A percentile compares a stretch with the other conserved stretches of the same genome.
phyloP scores from a whole-genome alignment of 2,329 filamentous ascomycete genomes.

The Penicillium sp. region DNA sequence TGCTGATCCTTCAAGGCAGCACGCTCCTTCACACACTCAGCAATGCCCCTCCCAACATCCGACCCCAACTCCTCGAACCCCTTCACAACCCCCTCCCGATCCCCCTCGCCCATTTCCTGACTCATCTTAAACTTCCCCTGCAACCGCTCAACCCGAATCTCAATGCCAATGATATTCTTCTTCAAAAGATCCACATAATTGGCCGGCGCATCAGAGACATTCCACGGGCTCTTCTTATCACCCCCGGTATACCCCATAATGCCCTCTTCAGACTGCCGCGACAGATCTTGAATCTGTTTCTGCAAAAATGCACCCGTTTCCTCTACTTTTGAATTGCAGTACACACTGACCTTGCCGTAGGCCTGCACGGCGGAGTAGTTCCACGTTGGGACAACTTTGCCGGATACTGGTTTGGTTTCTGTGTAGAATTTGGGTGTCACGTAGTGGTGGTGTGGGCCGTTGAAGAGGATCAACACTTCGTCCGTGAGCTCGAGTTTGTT shows the following conservation, averaged over 20 bases:
- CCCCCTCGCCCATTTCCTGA: slow-evolving; percentile 57
- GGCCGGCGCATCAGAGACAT: slow-evolving; percentile 59
- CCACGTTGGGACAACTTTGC: too few relatives aligned
- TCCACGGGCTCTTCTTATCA: slow-evolving; percentile 57
- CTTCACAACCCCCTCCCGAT: slow-evolving; percentile 29
- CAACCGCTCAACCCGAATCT: slow-evolving; percentile 57
- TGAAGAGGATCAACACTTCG: slow-evolving; percentile 66
- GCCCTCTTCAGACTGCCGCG: slow-evolving; percentile 50
- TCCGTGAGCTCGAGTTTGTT: slow-evolving; percentile 35
- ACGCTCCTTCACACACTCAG: slow-evolving; percentile 16
- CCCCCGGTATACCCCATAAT: slow-evolving; percentile 59
- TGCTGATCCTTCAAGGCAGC: background rate
- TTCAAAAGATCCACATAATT: slow-evolving; percentile 58
- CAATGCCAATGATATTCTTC: slow-evolving; percentile 61
- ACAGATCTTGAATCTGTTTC: slow-evolving; percentile 56
- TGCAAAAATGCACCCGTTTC: slow-evolving; percentile 52
- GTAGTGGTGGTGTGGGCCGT: slow-evolving; percentile 59
- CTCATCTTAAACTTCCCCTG: slow-evolving; percentile 67
- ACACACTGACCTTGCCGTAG: slow-evolving; percentile 59
- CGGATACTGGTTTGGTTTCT: slow-evolving; percentile 57
- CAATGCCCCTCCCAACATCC: slow-evolving; percentile 39
- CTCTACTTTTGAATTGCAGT: slow-evolving; percentile 50
- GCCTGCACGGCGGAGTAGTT: slow-evolving; percentile 15
- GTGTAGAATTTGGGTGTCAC: slow-evolving; percentile 65
- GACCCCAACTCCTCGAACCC: slow-evolving; percentile 48